Evolutionary conservation across 2,329 filamentous ascomycete genomes (phyloP).

Genomic region (Fusarium annulatum): DNA sequence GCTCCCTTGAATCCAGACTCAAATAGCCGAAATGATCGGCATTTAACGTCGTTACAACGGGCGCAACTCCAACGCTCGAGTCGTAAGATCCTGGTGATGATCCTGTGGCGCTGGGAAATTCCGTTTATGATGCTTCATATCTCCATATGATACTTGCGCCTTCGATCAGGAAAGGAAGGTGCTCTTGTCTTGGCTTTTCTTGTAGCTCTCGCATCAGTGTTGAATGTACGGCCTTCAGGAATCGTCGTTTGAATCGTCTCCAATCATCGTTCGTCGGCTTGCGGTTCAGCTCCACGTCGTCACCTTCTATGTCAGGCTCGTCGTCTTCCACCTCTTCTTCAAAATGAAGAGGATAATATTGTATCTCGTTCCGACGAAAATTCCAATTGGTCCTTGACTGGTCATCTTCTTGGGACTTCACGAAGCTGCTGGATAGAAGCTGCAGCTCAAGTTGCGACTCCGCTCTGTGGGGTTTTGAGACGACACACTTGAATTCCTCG

Average conservation of each 20-base stretch:
- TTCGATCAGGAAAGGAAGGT: conserved; percentile 18
- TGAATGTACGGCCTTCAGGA: conserved; percentile 28
- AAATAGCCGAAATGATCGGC: not conserved
- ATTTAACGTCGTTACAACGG: not conserved
- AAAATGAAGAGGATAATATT: conserved; percentile 18
- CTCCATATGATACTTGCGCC: conserved; percentile 32
- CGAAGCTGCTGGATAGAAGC: conserved; percentile 22
- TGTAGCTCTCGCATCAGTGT: conserved; percentile 9
- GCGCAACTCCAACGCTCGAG: not conserved
- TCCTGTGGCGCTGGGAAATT: conserved; percentile 3
- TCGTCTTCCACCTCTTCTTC: conserved; percentile 18
- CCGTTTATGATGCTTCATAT: conserved; percentile 24
- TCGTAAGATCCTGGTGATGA: not conserved
- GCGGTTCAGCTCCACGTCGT: conserved; percentile 20
- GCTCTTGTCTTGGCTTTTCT: conserved; percentile 4
- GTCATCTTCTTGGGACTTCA: conserved; percentile 19
- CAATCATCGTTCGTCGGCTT: conserved; percentile 38
- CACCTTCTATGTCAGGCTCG: conserved; percentile 22
- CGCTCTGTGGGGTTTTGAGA: not conserved
- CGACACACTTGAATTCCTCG: conserved; percentile 29
- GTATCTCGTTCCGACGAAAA: conserved; percentile 25
- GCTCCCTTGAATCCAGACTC: not conserved
- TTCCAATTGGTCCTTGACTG: conserved; percentile 14
- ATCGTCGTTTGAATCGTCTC: conserved; percentile 34
- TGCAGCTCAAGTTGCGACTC: conserved; percentile 25